phyloP scores from a whole-genome alignment of 495 filamentous ascomycete genomes.

The Talaromyces adpressus region DNA sequence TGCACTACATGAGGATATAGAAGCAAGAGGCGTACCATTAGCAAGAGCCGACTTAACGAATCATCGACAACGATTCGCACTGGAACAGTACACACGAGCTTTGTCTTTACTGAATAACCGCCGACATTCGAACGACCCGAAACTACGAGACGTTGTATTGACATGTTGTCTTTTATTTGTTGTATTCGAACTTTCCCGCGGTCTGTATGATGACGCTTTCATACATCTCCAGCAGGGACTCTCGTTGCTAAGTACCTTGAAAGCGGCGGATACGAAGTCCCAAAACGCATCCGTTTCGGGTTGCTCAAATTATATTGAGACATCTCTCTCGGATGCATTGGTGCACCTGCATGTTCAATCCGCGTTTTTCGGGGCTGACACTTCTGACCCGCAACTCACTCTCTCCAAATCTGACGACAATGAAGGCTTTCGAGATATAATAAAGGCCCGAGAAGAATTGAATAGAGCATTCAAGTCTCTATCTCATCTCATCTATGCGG shows the following conservation, averaged over 20 bases:
- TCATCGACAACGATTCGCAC: conserved; percentile 15
- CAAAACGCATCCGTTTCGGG: neutral
- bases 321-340: neutral
- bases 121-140: conserved; percentile 13
- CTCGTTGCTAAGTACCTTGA: conserved; percentile 9
- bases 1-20: conserved; percentile 29
- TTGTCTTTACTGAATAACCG: conserved; percentile 12
- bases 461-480: neutral
- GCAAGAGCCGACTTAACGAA: conserved; percentile 11
- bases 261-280: neutral
- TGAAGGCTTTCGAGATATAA: neutral
- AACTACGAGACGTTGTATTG: conserved; percentile 14
- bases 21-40: conserved; percentile 12
- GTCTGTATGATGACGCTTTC: conserved; percentile 15
- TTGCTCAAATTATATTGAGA: neutral
- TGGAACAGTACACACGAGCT: conserved; percentile 15
- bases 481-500: neutral
- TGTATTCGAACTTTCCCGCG: conserved; percentile 14
- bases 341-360: conserved; percentile 1
- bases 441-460: conserved; percentile 1
- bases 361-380: neutral
- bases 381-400: neutral
- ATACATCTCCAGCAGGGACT: conserved; percentile 14
- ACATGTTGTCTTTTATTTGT: conserved; percentile 19
- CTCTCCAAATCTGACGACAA: neutral